Conservation (phyloP, 2,329 filamentous ascomycete species). For the Didymella sp. region DNA sequence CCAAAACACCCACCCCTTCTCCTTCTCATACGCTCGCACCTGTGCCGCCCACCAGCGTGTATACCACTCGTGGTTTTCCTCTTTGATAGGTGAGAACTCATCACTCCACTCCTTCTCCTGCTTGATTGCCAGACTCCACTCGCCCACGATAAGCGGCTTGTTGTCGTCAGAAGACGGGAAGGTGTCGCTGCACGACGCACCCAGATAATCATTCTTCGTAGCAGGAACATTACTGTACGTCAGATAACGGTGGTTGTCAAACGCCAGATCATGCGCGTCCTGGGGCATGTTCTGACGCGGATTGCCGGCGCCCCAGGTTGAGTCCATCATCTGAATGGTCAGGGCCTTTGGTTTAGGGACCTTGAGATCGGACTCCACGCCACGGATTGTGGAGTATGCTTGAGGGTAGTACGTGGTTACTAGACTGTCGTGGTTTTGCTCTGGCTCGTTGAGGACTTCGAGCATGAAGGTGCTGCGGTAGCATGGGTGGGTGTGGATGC, state of each 20-base stretch:
- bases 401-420: conserved; percentile 56
- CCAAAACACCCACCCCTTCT: conserved; percentile 67
- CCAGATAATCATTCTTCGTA: conserved; percentile 59
- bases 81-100: conserved; percentile 51
- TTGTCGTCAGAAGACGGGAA: conserved; percentile 50
- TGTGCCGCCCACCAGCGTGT: conserved; percentile 65
- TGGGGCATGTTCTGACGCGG: conserved; percentile 56
- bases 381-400: conserved; percentile 56
- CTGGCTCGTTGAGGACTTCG: conserved; percentile 63
- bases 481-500: conserved; percentile 58
- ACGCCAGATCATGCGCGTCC: conserved; percentile 54
- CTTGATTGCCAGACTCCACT: conserved; percentile 64
- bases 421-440: conserved; percentile 38
- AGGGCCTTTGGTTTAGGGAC: conserved; percentile 55
- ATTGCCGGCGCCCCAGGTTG: conserved; percentile 64
- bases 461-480: conserved; percentile 66
- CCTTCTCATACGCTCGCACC: conserved; percentile 61
- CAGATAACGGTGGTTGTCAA: conserved; percentile 66
- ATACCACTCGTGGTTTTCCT: conserved; percentile 59
- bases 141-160: conserved; percentile 62
- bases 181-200: conserved; percentile 56
- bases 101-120: conserved; percentile 57
- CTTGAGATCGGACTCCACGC: conserved; percentile 56
- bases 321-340: conserved; percentile 63
- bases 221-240: conserved; percentile 52